Evolutionary conservation across 2,329 filamentous ascomycete genomes (phyloP).

Genomic region (Capronia epimyces): DNA sequence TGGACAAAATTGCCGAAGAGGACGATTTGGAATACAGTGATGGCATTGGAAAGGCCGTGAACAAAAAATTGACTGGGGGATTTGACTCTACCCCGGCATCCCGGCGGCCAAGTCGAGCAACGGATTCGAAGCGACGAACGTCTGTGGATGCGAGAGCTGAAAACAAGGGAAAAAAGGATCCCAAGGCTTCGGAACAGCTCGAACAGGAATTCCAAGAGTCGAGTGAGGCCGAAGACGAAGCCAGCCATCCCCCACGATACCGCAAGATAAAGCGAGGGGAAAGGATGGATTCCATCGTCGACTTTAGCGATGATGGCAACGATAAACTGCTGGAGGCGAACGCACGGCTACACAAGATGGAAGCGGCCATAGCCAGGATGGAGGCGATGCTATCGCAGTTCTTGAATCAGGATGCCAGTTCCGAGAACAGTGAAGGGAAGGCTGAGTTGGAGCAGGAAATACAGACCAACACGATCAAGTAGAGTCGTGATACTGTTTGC

Average conservation of each 20-base stretch:
- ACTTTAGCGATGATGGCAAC: constrained; percentile 15
- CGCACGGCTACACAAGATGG: constrained; percentile 25
- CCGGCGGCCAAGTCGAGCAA: constrained; percentile 8
- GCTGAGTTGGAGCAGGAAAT: constrained; percentile 13
- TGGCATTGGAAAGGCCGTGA: constrained; percentile 12
- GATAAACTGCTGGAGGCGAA: constrained; percentile 23
- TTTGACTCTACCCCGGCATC: constrained; percentile 5
- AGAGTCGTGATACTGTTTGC: neutral
- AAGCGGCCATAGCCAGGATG: constrained; percentile 25
- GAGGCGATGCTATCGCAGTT: constrained; percentile 25
- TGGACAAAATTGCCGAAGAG: constrained; percentile 54
- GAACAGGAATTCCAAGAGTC: constrained; percentile 24
- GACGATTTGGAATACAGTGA: constrained; percentile 45
- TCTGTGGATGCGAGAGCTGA: constrained; percentile 7
- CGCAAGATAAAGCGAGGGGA: constrained; percentile 12
- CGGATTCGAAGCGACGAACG: neutral
- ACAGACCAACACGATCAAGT: constrained; percentile 10
- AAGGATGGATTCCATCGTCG: constrained; percentile 25
- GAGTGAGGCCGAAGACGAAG: constrained; percentile 17
- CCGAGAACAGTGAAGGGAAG: constrained; percentile 17
- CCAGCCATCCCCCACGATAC: constrained; percentile 12
- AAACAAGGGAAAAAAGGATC: constrained; percentile 7
- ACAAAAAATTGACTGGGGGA: constrained; percentile 7
- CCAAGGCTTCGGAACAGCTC: constrained; percentile 8
- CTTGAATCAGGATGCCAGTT: constrained; percentile 13